Percentiles rank a stretch among this genome's conserved stretches.
Conservation (phyloP, 768 basidiomycete species). For the Pluteus cervinus region DNA sequence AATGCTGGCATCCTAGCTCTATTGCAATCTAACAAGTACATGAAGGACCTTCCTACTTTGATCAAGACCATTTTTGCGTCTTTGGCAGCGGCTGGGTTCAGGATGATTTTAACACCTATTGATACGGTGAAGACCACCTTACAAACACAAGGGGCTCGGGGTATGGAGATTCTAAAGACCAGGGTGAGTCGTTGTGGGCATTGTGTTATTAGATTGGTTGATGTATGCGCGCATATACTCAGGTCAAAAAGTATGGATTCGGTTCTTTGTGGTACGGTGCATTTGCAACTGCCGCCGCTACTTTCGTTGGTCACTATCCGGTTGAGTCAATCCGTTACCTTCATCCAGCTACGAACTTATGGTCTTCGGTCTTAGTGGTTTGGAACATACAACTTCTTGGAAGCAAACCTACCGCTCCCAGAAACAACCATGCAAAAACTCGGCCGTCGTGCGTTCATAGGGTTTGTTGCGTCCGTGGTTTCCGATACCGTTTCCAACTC, state of each 20-base stretch:
- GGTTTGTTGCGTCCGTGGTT: slow-evolving; percentile 78
- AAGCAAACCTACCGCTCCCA: slow-evolving; percentile 52
- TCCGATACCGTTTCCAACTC: slow-evolving; percentile 89
- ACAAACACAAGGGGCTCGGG: slow-evolving; percentile 81
- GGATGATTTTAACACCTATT: slow-evolving; percentile 89
- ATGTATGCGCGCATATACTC: slow-evolving; percentile 17
- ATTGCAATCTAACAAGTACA: slow-evolving; percentile 67
- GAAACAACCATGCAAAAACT: slow-evolving; percentile 53
- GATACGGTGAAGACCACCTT: slow-evolving; percentile 95
- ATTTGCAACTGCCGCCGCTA: slow-evolving; percentile 86
- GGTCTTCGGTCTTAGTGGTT: slow-evolving; percentile 56
- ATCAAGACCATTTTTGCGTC: slow-evolving; percentile 79
- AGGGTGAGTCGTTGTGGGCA: slow-evolving; percentile 37
- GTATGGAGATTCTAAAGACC: slow-evolving; percentile 55
- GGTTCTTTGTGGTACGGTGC: slow-evolving; percentile 87
- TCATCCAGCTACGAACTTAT: neutral
- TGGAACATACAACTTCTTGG: slow-evolving; percentile 78
- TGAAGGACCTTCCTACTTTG: slow-evolving; percentile 53
- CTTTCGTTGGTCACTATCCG: slow-evolving; percentile 90
- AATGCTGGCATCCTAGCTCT: slow-evolving; percentile 90
- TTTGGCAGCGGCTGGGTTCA: slow-evolving; percentile 73
- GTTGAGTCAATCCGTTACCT: slow-evolving; percentile 28
- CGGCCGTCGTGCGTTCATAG: slow-evolving; percentile 81
- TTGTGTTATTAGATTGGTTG: neutral
- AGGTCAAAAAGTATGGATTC: slow-evolving; percentile 70